phyloP scores from a whole-genome alignment of 2,329 filamentous ascomycete species.

The Aureobasidium pullulans region DNA sequence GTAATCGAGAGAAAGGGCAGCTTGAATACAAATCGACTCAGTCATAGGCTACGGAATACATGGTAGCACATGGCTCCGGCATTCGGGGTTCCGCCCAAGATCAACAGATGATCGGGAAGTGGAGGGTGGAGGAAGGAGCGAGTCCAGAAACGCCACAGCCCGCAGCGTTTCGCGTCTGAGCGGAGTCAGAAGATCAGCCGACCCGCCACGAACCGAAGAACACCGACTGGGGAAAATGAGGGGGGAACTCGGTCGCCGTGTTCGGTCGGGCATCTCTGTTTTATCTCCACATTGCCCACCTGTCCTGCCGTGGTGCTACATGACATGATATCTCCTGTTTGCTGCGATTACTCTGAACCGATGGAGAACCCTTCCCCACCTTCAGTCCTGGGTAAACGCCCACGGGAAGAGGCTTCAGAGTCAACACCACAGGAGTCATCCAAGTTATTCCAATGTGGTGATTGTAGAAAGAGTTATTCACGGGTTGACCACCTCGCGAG shows the following conservation, averaged over 20 bases:
- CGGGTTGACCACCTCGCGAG: constrained; percentile 45
- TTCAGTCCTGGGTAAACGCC: constrained; percentile 15
- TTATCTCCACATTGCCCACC: constrained; percentile 14
- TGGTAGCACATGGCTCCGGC: background rate
- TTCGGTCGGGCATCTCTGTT: constrained; percentile 4
- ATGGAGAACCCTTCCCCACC: constrained; percentile 13
- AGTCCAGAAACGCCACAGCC: background rate
- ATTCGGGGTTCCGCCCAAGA: background rate
- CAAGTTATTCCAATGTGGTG: constrained; percentile 42
- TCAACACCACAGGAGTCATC: constrained; percentile 6
- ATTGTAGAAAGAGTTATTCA: constrained; percentile 46
- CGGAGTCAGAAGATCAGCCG: background rate
- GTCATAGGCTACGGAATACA: background rate
- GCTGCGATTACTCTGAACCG: background rate
- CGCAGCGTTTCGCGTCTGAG: background rate
- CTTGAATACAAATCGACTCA: background rate
- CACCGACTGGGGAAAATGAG: background rate
- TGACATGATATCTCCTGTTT: constrained; percentile 11
- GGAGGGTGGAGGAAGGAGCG: background rate
- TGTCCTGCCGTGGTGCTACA: background rate
- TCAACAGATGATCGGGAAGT: background rate
- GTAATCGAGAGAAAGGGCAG: background rate
- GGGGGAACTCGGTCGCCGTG: background rate
- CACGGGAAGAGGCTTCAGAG: constrained; percentile 8
- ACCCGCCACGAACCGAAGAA: background rate